Evolutionary conservation across 23 red algal genomes (phyloP).

Genomic region (Agarophyton chilense): DNA sequence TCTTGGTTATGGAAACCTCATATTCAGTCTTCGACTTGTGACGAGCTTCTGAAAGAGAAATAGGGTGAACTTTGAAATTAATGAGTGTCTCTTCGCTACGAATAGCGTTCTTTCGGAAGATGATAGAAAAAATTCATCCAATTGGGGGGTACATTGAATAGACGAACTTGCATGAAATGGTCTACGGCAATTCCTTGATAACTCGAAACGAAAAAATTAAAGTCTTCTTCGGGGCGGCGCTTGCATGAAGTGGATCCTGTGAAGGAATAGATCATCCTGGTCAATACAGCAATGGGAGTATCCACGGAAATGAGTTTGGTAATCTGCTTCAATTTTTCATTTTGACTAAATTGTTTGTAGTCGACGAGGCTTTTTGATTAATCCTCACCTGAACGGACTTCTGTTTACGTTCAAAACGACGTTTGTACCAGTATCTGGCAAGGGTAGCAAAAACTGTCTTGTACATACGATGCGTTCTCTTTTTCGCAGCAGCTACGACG

Average conservation of each 20-base stretch:
- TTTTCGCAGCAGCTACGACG: neutral
- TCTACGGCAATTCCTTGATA: constrained; percentile 24
- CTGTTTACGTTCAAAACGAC: too few relatives aligned
- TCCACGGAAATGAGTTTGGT: neutral
- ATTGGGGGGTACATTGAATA: neutral
- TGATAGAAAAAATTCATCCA: neutral
- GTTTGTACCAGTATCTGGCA: neutral
- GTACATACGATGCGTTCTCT: neutral
- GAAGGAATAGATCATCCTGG: too few relatives aligned
- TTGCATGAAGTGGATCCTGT: too few relatives aligned
- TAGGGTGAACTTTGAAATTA: constrained; percentile 9
- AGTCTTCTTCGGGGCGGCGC: too few relatives aligned
- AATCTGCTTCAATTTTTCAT: neutral
- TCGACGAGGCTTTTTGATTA: too few relatives aligned
- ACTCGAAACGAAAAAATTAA: too few relatives aligned
- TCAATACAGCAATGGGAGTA: constrained; percentile 26
- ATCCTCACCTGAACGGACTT: neutral
- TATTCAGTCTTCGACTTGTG: neutral
- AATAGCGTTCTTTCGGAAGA: constrained; percentile 14
- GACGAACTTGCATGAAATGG: neutral
- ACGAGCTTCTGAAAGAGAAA: neutral
- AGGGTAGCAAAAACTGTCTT: constrained; percentile 12
- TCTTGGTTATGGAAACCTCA: neutral
- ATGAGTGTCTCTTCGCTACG: constrained; percentile 1
- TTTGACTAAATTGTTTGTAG: constrained; percentile 11